phyloP scores from a whole-genome alignment of 495 filamentous ascomycete species.

The Cryomyces minteri region DNA sequence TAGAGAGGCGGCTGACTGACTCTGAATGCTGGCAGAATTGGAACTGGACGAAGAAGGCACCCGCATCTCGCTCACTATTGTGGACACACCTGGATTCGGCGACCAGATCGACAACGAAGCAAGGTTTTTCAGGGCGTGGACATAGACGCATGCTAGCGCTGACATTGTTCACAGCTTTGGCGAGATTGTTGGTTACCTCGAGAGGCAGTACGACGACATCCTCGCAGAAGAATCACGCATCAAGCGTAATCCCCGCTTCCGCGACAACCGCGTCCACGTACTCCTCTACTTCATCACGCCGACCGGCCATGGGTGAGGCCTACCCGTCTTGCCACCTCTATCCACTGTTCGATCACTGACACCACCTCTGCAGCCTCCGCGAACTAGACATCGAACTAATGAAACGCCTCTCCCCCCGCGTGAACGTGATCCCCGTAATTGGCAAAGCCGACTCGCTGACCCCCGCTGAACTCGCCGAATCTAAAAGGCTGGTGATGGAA shows the following conservation, averaged over 20 bases:
- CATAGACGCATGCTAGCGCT: not conserved
- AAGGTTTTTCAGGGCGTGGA: slow-evolving; percentile 37
- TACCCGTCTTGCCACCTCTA: not conserved
- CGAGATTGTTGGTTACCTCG: slow-evolving; percentile 93
- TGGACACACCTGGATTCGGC: slow-evolving; percentile 95
- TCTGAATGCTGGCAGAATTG: slow-evolving; percentile 39
- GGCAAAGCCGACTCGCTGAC: slow-evolving; percentile 98
- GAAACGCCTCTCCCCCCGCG: slow-evolving; percentile 94
- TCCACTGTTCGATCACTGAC: slow-evolving; percentile 3
- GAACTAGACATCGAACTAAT: slow-evolving; percentile 98
- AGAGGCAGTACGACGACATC: slow-evolving; percentile 98
- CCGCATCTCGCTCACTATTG: slow-evolving; percentile 91
- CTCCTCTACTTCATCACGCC: slow-evolving; percentile 98
- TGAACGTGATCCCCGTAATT: slow-evolving; percentile 97
- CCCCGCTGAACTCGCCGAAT: slow-evolving; percentile 89
- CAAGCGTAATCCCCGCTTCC: slow-evolving; percentile 99
- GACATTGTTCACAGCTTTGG: slow-evolving; percentile 45
- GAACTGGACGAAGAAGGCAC: slow-evolving; percentile 97
- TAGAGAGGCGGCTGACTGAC: not conserved
- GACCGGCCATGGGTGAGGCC: slow-evolving; percentile 73
- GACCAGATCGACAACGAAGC: slow-evolving; percentile 99
- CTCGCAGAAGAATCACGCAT: slow-evolving; percentile 97
- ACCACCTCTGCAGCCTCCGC: slow-evolving; percentile 45
- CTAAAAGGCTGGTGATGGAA: slow-evolving; percentile 99
- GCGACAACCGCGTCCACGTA: slow-evolving; percentile 95